Conservation (phyloP, 2,329 filamentous ascomycete genomes). For the Diaporthe ilicicola region DNA sequence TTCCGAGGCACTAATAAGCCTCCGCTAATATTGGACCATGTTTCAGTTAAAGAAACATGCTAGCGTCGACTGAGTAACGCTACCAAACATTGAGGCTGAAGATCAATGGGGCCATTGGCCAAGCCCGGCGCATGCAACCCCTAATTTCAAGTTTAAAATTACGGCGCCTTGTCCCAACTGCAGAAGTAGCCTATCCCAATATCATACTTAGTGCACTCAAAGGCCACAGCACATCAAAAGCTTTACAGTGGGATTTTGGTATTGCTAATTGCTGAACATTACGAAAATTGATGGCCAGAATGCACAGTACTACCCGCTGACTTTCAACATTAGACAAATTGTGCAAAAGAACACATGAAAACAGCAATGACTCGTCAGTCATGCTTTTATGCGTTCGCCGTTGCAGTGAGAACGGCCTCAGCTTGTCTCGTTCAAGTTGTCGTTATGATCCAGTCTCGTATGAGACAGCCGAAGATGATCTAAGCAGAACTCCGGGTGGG, state of each 20-base stretch:
- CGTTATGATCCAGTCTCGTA: too few species aligned
- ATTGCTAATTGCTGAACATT: too few species aligned
- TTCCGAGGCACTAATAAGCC: neutral
- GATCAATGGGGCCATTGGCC: neutral
- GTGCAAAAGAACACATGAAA: too few species aligned
- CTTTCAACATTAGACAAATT: too few species aligned
- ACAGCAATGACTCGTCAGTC: too few species aligned
- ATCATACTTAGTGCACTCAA: neutral
- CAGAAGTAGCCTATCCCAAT: neutral
- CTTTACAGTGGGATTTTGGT: neutral
- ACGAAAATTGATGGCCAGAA: too few species aligned
- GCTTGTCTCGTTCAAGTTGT: too few species aligned
- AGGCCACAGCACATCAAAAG: neutral
- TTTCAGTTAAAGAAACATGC: neutral
- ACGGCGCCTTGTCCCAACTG: neutral
- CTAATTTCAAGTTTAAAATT: slow-evolving; percentile 9
- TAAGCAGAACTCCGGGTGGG: too few species aligned
- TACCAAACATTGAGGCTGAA: neutral
- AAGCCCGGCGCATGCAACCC: slow-evolving; percentile 14
- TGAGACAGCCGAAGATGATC: too few species aligned
- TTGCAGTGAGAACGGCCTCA: too few species aligned
- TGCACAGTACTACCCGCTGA: too few species aligned
- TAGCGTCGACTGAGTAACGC: neutral
- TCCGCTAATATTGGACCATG: neutral
- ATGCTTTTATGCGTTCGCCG: too few species aligned